Percentiles rank a stretch among this genome's conserved stretches.
phyloP scores from a whole-genome alignment of 2,329 filamentous ascomycete species.

The Cladosporium sphaerospermum region DNA sequence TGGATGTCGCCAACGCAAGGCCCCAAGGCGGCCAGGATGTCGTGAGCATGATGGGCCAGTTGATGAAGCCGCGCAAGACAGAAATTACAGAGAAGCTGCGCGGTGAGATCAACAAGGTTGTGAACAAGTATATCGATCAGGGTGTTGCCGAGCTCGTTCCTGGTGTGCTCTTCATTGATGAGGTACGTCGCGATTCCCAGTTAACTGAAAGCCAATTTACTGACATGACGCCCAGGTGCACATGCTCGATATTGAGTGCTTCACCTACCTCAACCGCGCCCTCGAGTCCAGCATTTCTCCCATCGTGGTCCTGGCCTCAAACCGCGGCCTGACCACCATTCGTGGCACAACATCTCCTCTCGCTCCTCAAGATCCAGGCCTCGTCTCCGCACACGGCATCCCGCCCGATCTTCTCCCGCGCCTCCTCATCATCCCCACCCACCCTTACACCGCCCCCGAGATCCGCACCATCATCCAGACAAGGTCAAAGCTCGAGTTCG shows the following conservation, averaged over 20 bases:
- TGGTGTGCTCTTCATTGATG: constrained; percentile 95
- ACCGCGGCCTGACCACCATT: constrained; percentile 89
- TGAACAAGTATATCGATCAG: constrained; percentile 98
- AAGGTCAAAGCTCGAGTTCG: constrained; percentile 50
- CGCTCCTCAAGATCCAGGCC: constrained; percentile 59
- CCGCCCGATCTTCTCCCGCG: constrained; percentile 89
- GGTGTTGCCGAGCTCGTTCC: constrained; percentile 97
- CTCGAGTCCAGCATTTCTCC: constrained; percentile 91
- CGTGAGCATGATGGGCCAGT: constrained; percentile 99
- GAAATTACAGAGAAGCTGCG: constrained; percentile 98
- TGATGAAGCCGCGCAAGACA: constrained; percentile 99
- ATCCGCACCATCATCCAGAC: constrained; percentile 88
- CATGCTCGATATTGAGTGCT: constrained; percentile 99
- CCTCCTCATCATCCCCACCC: constrained; percentile 91
- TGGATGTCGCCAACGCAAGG: constrained; percentile 90
- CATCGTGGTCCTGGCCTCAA: constrained; percentile 95
- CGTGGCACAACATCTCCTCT: constrained; percentile 55
- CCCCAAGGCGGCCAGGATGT: constrained; percentile 98
- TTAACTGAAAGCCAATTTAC: neutral
- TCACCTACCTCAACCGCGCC: constrained; percentile 98
- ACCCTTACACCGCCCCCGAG: constrained; percentile 79
- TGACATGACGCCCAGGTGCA: constrained; percentile 61
- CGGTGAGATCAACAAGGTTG: constrained; percentile 96
- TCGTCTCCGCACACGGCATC: constrained; percentile 76
- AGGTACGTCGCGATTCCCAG: constrained; percentile 51